These are phyloP conservation scores for Beauveria australis DNA, from an alignment of 2,329 filamentous ascomycete species.

Conservation along the genomic window DNA sequence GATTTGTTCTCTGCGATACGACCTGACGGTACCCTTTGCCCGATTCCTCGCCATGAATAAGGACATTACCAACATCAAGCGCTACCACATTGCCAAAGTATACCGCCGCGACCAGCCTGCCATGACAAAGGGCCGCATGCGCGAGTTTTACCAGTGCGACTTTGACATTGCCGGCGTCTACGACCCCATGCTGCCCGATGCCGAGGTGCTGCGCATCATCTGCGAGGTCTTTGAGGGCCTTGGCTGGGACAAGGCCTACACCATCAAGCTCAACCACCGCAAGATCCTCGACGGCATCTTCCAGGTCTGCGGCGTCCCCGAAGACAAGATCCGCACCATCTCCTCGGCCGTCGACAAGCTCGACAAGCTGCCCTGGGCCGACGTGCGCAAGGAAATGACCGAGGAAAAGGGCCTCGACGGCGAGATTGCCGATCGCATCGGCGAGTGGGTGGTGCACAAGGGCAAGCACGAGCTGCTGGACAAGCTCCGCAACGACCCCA, in stretches of 20 bases:
- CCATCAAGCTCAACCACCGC: slow-evolving; percentile 71
- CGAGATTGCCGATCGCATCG: slow-evolving; percentile 78
- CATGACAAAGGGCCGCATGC: slow-evolving; percentile 85
- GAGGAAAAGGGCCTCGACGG: slow-evolving; percentile 77
- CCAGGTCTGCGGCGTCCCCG: slow-evolving; percentile 73
- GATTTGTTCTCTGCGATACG: slow-evolving; percentile 66
- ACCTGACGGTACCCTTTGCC: slow-evolving; percentile 83
- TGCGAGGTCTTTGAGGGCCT: slow-evolving; percentile 79
- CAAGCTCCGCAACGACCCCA: slow-evolving; percentile 58
- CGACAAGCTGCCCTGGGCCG: slow-evolving; percentile 84
- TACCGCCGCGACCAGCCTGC: slow-evolving; percentile 41
- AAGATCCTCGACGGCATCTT: slow-evolving; percentile 84
- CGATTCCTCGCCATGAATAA: slow-evolving; percentile 90
- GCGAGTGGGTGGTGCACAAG: slow-evolving; percentile 72
- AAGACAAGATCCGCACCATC: slow-evolving; percentile 80
- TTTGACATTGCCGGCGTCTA: slow-evolving; percentile 87
- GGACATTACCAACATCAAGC: slow-evolving; percentile 73
- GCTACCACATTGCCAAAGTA: slow-evolving; percentile 93
- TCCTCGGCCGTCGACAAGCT: slow-evolving; percentile 93
- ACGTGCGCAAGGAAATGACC: slow-evolving; percentile 87
- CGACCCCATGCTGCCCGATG: slow-evolving; percentile 87
- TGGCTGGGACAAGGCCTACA: slow-evolving; percentile 65
- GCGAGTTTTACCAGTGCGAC: slow-evolving; percentile 96
- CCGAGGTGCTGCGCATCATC: slow-evolving; percentile 78
- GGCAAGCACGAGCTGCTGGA: slow-evolving; percentile 67